Evolutionary conservation across 2,329 filamentous ascomycete genomes (phyloP).

Genomic region (Drechslerella coelobrocha): DNA sequence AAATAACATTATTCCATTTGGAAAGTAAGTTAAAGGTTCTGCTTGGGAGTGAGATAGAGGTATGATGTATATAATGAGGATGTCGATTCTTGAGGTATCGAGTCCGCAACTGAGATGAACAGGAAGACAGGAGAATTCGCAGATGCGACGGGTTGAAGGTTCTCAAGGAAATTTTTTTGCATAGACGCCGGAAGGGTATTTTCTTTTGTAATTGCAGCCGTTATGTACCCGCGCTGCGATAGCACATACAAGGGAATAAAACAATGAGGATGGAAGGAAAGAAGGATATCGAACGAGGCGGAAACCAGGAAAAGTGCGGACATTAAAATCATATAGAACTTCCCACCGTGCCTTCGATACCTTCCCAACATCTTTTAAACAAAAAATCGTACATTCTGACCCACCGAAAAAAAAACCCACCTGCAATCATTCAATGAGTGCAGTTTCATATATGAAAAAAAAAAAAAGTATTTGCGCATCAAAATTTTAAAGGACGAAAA

Average conservation of each 20-base stretch:
- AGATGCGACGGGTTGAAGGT: constrained; percentile 6
- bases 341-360: not conserved
- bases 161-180: constrained; percentile 4
- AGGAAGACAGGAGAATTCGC: constrained; percentile 1
- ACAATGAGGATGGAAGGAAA: constrained; percentile 15
- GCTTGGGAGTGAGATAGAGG: constrained; percentile 4
- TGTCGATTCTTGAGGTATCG: no score
- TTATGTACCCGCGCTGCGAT: constrained; percentile 15
- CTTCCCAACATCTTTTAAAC: constrained; percentile 23
- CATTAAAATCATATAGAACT: constrained; percentile 48
- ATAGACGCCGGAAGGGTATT: constrained; percentile 41
- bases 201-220: constrained; percentile 29
- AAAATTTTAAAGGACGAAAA: constrained; percentile 19
- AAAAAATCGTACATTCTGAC: constrained; percentile 48
- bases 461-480: constrained; percentile 18
- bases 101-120: no score
- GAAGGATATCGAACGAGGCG: constrained; percentile 12
- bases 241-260: constrained; percentile 2
- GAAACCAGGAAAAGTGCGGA: constrained; percentile 18
- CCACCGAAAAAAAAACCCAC: constrained; percentile 26
- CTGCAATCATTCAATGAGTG: constrained; percentile 27
- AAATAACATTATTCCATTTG: not conserved
- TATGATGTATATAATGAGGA: no score
- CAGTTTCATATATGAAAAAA: constrained; percentile 14
- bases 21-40: not conserved